Percentiles rank a stretch among this genome's conserved stretches.
Conservation (phyloP, 202 grass and related monocot genomes). For the Zizania palustris region DNA sequence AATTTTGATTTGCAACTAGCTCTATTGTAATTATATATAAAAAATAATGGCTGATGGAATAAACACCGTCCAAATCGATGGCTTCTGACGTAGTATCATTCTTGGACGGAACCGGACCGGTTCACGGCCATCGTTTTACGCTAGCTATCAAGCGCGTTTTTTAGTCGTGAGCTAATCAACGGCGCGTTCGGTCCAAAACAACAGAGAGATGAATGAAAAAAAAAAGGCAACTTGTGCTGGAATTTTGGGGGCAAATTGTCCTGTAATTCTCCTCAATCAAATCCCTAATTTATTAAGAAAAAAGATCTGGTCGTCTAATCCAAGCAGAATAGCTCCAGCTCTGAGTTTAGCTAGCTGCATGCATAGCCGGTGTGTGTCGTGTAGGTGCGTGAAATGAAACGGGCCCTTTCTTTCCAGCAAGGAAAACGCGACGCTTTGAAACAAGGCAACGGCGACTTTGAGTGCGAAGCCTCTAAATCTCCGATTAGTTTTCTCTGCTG, state of each 20-base stretch:
- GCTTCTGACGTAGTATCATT: neutral
- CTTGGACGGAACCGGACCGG: conserved; percentile 34
- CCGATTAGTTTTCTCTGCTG: neutral
- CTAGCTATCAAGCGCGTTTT: neutral
- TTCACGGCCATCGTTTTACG: conserved; percentile 2
- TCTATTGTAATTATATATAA: neutral
- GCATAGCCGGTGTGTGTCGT: too few species aligned
- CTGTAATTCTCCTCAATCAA: neutral
- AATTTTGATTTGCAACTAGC: too few species aligned
- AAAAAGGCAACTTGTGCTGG: neutral
- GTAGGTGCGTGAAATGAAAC: neutral
- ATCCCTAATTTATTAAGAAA: neutral
- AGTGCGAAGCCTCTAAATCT: neutral
- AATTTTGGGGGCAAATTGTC: neutral
- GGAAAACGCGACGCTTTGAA: neutral
- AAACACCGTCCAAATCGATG: conserved; percentile 18
- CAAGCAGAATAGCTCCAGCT: too few species aligned
- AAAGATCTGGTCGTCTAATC: neutral
- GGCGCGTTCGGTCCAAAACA: neutral
- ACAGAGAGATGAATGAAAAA: neutral
- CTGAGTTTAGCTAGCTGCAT: too few species aligned
- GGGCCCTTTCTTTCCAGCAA: neutral
- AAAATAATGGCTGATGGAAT: neutral
- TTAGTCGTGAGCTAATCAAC: neutral
- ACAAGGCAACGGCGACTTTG: neutral